Base-by-base conservation (phyloP, 139 green algal genomes). In the Chlorella sp. region DNA sequence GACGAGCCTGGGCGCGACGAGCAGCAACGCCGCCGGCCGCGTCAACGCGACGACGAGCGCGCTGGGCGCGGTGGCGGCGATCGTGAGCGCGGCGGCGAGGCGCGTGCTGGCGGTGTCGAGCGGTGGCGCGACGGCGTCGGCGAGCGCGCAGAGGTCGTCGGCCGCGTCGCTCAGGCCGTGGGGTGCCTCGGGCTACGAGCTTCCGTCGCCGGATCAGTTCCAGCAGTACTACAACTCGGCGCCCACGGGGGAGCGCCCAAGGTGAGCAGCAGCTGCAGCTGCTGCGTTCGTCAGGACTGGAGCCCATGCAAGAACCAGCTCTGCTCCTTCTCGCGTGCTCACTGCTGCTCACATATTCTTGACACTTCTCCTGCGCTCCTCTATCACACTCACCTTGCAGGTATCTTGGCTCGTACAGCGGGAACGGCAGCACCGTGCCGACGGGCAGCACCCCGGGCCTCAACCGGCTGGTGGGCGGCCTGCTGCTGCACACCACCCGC, bases 401-500 rank as follows among this genome's bases (percentile, higher is more conserved):
- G 61, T 35, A 22, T 27, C 23, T 34, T 34, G 61, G n/a, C 2
- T 67, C n/a, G 2, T 30, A 67, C 29, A 2, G 24, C 3, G n/a
- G 61, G n/a, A 34, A 64, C 55, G 20, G 55, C 24, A 23, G 27
- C 61, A 34, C 34, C n/a, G 6, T 6, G 3, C 3, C 61, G 33
- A 27, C 26, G 61, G 29, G n/a, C 27, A 27, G 27, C 3, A 30
- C 33, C 61, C 61, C 61, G 61, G 61, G 33, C n/a, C 49, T 26
- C 62, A 86, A 86, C 80, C 70, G 67, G 24, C 22, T 86, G 1
- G 61, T 86, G 1, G 76, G 73, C 22, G 80, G 80, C 31, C 35
- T 86, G 33, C 66, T 86, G 35, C 76, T 86, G 49, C 70, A 82
- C 65, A 80, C 69, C 59, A 85, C 80, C 0, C 73, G 80, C 62